Evolutionary conservation across 2,329 filamentous ascomycete species (phyloP), one percentile per base, ranked within the genome.

Genomic region (Aureobasidium vineae): DNA sequence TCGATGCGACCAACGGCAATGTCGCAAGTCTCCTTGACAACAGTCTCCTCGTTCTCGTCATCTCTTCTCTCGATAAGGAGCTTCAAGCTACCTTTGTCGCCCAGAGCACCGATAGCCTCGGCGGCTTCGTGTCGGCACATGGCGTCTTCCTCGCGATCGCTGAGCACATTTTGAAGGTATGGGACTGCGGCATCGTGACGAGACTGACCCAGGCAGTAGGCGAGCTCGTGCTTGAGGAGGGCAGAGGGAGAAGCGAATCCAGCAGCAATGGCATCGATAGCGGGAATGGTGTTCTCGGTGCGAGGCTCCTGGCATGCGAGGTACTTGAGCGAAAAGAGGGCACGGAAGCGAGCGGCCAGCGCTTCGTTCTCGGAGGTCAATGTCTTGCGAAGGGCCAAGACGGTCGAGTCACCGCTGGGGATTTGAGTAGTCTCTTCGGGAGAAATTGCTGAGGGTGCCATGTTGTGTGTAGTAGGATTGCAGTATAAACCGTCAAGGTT

Each of bases 41-140:
- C 90, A 33, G 90, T 87, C 40, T 88, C 84, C 79, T 98, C 93
- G 21, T 85, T 86, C 69, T 83, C 79, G 69, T 91, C 87, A 75
- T 97, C 90, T 69, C 91, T 85, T 74, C 92, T 86, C 70, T 86
- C 78, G 75, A 84, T 86, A 70, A 99, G 80, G 40, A 98, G 79
- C 2, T 87, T 86, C 75, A 99, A 77, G 74, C 91, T 93, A 4
- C 84, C 84, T 36, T 82, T 79, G 75, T 94, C 88, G 4, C 91
- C 92, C 68, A 99, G 81, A 13, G 95, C 95, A 15, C 92, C 95
- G 16, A 99, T 83, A 2, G 95, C 95, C 82, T 99, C 95, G 2
- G 94, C 95, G 19, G 95, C 94, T 81, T 99, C 95, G 74, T 99
- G 95, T 71, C 95, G 85, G 78, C 92, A 96, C 93, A 99, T 99